These are phyloP conservation scores for Penicillium cinerascens DNA, from an alignment of 495 filamentous ascomycete species.

Conservation along the genomic window DNA sequence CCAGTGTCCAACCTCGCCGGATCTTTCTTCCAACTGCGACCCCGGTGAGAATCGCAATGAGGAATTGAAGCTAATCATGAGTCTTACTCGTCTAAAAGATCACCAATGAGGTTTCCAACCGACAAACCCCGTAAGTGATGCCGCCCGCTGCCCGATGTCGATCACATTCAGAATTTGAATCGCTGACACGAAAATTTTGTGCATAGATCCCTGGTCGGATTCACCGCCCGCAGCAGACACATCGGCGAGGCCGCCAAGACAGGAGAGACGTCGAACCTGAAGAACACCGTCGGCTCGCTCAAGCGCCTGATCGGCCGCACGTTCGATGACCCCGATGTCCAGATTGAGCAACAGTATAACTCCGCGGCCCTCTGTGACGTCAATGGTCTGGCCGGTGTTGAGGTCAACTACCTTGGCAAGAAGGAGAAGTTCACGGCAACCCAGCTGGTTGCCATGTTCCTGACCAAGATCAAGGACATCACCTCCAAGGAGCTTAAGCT, in stretches of 20 bases:
- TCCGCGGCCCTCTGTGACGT: conserved; percentile 85
- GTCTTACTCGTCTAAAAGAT: conserved; percentile 55
- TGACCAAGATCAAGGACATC: conserved; percentile 89
- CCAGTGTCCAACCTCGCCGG: conserved; percentile 6
- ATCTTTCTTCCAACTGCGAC: not conserved
- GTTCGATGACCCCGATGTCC: conserved; percentile 84
- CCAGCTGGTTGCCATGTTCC: conserved; percentile 90
- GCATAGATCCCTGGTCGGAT: conserved; percentile 83
- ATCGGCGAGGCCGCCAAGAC: conserved; percentile 95
- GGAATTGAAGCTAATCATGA: conserved; percentile 22
- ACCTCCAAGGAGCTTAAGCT: conserved; percentile 83
- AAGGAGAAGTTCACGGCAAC: conserved; percentile 90
- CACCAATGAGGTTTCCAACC: conserved; percentile 98
- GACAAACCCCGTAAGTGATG: conserved; percentile 85
- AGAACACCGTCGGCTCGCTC: conserved; percentile 92
- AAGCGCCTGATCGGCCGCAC: conserved; percentile 87
- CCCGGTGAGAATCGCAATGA: not conserved
- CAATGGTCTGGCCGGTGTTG: conserved; percentile 89
- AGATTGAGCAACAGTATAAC: conserved; percentile 87
- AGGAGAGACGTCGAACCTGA: conserved; percentile 98
- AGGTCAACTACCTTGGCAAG: conserved; percentile 90
- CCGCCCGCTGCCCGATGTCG: conserved; percentile 3
- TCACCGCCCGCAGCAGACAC: conserved; percentile 87
- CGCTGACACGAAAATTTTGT: conserved; percentile 31
- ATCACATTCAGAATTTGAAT: conserved; percentile 6